phyloP scores from a whole-genome alignment of 257 asterid species.

The Echites panduratus region DNA sequence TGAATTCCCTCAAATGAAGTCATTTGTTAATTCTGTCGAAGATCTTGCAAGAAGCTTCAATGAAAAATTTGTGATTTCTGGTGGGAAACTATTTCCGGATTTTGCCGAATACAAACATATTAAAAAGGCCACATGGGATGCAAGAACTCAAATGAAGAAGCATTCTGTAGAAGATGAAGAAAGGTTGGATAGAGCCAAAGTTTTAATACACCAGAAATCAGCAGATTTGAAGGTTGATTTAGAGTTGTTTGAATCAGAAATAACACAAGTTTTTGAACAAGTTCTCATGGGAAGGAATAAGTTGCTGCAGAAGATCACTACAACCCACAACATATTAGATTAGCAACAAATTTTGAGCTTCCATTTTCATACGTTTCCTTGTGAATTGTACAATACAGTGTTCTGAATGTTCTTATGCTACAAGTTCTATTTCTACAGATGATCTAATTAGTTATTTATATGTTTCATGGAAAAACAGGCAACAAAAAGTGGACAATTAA shows the following conservation, averaged over 20 bases:
- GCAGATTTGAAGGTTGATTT: conserved; percentile 10
- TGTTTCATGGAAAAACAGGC: no score
- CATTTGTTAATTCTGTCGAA: conserved; percentile 12
- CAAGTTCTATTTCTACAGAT: no score
- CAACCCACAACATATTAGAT: conserved; percentile 5
- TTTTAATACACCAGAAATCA: conserved; percentile 6
- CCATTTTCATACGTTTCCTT: neutral
- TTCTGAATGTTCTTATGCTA: neutral
- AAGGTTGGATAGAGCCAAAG: conserved; percentile 7
- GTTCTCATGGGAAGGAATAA: conserved; percentile 19
- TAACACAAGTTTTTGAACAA: conserved; percentile 10
- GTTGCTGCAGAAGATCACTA: conserved; percentile 11
- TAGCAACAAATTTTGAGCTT: neutral
- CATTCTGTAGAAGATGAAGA: conserved; percentile 8
- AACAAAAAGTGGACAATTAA: neutral
- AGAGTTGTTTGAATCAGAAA: conserved; percentile 17
- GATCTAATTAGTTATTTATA: no score
- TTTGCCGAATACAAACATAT: conserved; percentile 13
- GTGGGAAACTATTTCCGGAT: neutral
- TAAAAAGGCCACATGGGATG: conserved; percentile 12
- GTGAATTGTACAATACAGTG: neutral
- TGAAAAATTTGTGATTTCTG: neutral
- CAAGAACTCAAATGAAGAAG: conserved; percentile 4
- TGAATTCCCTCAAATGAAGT: conserved; percentile 10
- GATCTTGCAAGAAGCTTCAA: conserved; percentile 16